phyloP scores from a whole-genome alignment of 2,329 filamentous ascomycete species.

The Leptographium flavum region DNA sequence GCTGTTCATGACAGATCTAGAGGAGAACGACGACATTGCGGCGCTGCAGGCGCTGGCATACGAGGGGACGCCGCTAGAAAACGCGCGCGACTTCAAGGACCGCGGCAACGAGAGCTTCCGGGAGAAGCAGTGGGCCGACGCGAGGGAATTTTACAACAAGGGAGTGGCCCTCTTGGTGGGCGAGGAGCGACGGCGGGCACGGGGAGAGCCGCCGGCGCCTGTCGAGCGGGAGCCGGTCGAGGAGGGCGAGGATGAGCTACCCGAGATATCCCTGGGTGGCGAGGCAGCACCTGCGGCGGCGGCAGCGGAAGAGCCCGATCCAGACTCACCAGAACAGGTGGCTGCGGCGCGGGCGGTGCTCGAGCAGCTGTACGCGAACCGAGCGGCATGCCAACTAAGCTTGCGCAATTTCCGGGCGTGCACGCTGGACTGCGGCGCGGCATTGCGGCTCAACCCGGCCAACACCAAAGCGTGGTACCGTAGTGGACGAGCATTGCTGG shows the following conservation, averaged over 20 bases:
- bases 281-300: conserved; percentile 43
- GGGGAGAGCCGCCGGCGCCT: conserved; percentile 18
- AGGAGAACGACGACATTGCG: conserved; percentile 72
- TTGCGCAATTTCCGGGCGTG: conserved; percentile 79
- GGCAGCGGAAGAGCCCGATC: conserved; percentile 21
- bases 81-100: conserved; percentile 73
- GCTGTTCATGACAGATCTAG: conserved; percentile 91
- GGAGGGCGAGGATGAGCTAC: conserved; percentile 7
- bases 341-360: conserved; percentile 48
- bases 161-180: conserved; percentile 58
- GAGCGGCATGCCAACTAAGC: conserved; percentile 79
- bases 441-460: conserved; percentile 60
- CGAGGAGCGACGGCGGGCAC: conserved; percentile 43
- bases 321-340: conserved; percentile 43
- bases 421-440: conserved; percentile 69
- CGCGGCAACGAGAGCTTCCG: conserved; percentile 83
- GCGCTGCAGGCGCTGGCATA: conserved; percentile 84
- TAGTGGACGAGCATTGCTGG: conserved; percentile 61
- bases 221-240: no score
- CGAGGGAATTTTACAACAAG: conserved; percentile 83
- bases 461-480: conserved; percentile 92
- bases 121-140: conserved; percentile 61
- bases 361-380: conserved; percentile 71
- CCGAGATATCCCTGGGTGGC: no score
- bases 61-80: conserved; percentile 77